phyloP scores from a whole-genome alignment of 257 asterid genomes.

The Leonotis leonurus region DNA sequence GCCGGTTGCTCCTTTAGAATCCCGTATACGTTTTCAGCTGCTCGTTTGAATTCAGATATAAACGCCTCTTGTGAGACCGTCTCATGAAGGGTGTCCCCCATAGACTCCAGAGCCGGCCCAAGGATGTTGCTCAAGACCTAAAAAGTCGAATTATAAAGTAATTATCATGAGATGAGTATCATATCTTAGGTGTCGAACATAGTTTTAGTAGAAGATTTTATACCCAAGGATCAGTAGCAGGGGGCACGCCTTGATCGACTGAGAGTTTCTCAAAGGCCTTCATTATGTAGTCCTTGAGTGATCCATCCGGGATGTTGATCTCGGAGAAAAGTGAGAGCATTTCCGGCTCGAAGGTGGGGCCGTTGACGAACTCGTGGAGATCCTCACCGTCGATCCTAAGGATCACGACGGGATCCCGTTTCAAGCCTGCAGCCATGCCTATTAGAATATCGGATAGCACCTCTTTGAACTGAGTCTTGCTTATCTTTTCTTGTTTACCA shows the following conservation, averaged over 20 bases:
- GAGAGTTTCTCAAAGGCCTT: conserved; percentile 76
- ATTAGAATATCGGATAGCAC: conserved; percentile 74
- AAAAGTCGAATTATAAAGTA: no score
- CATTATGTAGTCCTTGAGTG: conserved; percentile 46
- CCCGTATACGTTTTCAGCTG: conserved; percentile 42
- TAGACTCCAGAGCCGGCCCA: conserved; percentile 59
- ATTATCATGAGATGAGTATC: no score
- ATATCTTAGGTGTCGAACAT: no score
- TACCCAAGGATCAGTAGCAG: conserved; percentile 92
- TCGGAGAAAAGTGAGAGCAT: conserved; percentile 46
- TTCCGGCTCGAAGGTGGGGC: conserved; percentile 60
- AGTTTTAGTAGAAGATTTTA: no score
- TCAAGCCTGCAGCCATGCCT: conserved; percentile 95
- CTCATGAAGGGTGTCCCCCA: conserved; percentile 31
- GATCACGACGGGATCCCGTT: conserved; percentile 85
- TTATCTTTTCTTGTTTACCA: conserved; percentile 59
- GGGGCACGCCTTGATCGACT: conserved; percentile 95
- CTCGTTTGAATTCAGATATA: conserved; percentile 45
- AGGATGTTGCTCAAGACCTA: conserved; percentile 65
- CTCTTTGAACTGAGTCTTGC: conserved; percentile 67
- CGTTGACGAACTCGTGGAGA: conserved; percentile 52
- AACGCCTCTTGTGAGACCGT: conserved; percentile 68
- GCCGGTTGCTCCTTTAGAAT: conserved; percentile 76
- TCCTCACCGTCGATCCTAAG: conserved; percentile 92
- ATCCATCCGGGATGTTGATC: conserved; percentile 41